Base-by-base conservation (phyloP, 305 asterid genomes). In the Fraxinus paxiana region DNA sequence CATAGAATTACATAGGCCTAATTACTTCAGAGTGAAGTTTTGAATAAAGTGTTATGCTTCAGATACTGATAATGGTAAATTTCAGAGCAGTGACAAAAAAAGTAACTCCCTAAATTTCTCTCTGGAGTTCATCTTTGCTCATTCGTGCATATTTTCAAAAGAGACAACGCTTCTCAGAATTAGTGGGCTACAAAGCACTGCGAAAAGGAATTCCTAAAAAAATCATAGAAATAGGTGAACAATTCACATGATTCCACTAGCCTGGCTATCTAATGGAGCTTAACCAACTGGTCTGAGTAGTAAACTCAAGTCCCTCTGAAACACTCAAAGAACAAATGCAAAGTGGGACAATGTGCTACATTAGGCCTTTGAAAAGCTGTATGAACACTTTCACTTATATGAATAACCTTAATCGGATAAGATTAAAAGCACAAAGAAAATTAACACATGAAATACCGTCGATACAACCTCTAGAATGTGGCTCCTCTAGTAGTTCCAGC, bases 381-480 rank as follows among this genome's bases (percentile, higher is more conserved):
- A 12, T 54, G n/a, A 12, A 31, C 41, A 30, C 41, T n/a, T 63
- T 48, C 75, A 65, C 31, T 17, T 22, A 17, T 83, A 76, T 18
- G 65, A 76, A 83, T 17, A 82, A 76, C 46, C 33, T 72, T n/a
- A 26, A 17, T 83, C 78, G 81, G 69, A 33, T 17, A 82, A 84
- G 85, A 82, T 74, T 34, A 2, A 48, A 67, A 78, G 56, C 82
- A 56, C 67, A 75, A 34, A 30, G 17, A 31, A 70, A 65, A 69
- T 63, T 73, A 79, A 63, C 74, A 77, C 15, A 76, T 78, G 75
- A 91, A 89, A 81, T 87, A 89, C 85, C 88, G 89, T 90, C 82
- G 86, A 73, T 46, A 90, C 91, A 85, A 94, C 98, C 97, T 94
- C 93, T 89, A 85, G 93, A 92, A 87, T 94, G 97, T 85, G 98